Evolutionary conservation across 2,329 filamentous ascomycete genomes (phyloP).

Genomic region (Tolypocladium amazonense): DNA sequence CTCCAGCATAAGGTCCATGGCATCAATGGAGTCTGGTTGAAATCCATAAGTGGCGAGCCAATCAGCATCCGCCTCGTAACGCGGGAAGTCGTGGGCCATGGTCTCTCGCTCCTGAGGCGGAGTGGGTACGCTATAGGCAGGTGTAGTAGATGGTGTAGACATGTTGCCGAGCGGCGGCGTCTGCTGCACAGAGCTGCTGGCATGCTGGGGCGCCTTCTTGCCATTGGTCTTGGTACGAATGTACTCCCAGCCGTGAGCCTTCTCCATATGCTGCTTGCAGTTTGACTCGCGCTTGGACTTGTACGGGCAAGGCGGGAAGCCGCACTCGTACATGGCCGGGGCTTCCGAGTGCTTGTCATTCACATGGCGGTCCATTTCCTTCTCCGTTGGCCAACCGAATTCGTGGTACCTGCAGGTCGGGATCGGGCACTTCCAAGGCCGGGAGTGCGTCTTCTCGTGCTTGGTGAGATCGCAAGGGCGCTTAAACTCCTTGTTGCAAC

Average conservation of each 20-base stretch:
- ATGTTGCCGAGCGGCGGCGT: constrained; percentile 52
- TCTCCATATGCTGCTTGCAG: constrained; percentile 99
- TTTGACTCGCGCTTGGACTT: constrained; percentile 93
- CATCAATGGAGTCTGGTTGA: constrained; percentile 23
- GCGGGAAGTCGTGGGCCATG: constrained; percentile 33
- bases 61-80: constrained; percentile 35
- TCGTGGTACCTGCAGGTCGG: constrained; percentile 80
- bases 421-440: constrained; percentile 87
- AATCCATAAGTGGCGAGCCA: constrained; percentile 27
- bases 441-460: constrained; percentile 95
- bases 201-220: constrained; percentile 42
- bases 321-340: constrained; percentile 74
- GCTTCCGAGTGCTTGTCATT: constrained; percentile 88
- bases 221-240: constrained; percentile 87
- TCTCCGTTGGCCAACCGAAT: constrained; percentile 92
- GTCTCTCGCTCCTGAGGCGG: constrained; percentile 39
- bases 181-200: constrained; percentile 36
- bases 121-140: constrained; percentile 40
- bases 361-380: constrained; percentile 90
- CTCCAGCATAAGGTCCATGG: constrained; percentile 28
- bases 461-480: constrained; percentile 96
- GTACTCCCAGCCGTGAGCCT: constrained; percentile 85
- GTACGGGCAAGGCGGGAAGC: constrained; percentile 77
- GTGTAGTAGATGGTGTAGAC: constrained; percentile 50
- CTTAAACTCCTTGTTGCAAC: constrained; percentile 88